These are phyloP conservation scores for Ricinus communis DNA, from an alignment of 345 rosid species.

Conservation along the genomic window DNA sequence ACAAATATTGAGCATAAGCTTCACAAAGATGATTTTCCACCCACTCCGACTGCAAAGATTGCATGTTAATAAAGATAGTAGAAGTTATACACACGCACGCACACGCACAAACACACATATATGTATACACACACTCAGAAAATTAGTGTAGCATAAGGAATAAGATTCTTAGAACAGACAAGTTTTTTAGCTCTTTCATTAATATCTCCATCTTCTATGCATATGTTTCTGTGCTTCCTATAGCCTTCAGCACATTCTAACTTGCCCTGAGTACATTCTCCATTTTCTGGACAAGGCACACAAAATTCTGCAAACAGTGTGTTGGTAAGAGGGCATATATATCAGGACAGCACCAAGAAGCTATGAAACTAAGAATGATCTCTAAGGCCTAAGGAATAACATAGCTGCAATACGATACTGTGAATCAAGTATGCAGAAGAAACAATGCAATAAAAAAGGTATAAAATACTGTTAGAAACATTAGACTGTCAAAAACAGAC, in stretches of 20 bases:
- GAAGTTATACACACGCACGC: no score
- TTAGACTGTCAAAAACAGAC: neutral
- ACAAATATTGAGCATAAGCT: conserved; percentile 57
- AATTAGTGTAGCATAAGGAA: conserved; percentile 26
- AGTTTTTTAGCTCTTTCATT: conserved; percentile 69
- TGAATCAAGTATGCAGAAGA: no score
- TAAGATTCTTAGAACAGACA: conserved; percentile 51
- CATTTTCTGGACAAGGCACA: conserved; percentile 28
- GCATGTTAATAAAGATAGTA: conserved; percentile 21
- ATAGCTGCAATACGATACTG: no score
- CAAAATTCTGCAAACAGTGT: conserved; percentile 53
- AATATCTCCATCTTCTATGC: conserved; percentile 83
- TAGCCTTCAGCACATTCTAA: conserved; percentile 70
- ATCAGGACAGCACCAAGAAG: neutral
- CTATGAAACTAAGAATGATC: neutral
- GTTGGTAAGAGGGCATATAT: conserved; percentile 3
- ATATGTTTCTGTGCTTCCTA: conserved; percentile 50
- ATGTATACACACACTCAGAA: conserved; percentile 1
- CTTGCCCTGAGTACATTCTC: conserved; percentile 27
- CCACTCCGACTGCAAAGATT: conserved; percentile 52
- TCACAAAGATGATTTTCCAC: conserved; percentile 59
- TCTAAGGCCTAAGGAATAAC: no score
- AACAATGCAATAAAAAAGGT: no score
- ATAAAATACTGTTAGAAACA: neutral
- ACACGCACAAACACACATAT: no score